Evolutionary conservation across 106 monocot genomes (phyloP), one percentile per base, ranked within the genome.

Genomic region (Posidonia australis): DNA sequence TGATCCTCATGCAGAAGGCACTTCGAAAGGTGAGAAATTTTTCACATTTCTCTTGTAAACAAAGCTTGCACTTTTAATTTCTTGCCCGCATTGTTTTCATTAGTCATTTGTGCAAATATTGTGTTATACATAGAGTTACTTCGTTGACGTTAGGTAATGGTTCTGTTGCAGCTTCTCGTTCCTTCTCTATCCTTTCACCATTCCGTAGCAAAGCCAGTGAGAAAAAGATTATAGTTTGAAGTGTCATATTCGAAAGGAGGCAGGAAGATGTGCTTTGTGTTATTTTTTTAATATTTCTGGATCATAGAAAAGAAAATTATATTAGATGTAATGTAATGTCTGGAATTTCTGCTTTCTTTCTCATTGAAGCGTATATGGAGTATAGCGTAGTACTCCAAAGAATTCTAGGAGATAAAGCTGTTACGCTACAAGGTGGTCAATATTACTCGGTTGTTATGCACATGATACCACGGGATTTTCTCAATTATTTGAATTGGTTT

Each of bases 111-210:
- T 9, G n/a, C 17, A 28, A n/a, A 3, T 29, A 29, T 53, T 30
- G 36, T 67, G 0, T 44, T 26, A 11, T 63, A 9, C 45, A 0
- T 45, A 41, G 19, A 13, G 5, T 12, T 32, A 9, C 9, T 60
- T 49, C 45, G 36, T 5, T 68, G 36, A 36, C 36, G 36, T 36
- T 36, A 36, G 36, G 36, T 36, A 2, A 4, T 28, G 10, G 9
- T 59, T 46, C 43, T 25, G 18, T 64, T 66, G 24, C 75, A 85
- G 85, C 26, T 69, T 71, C 75, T 41, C 85, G 85, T 31, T 56
- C 72, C 9, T 85, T 85, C 66, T 81, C 78, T 22, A 74, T 85
- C n/a, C 78, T 84, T 61, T 71, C 84, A 5, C 78, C 85, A 6
- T 85, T 85, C 67, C 77, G 81, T 17, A 63, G 63, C 58, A 84